Evolutionary conservation across 2,329 filamentous ascomycete species (phyloP).

Genomic region (Diaporthe batatas): DNA sequence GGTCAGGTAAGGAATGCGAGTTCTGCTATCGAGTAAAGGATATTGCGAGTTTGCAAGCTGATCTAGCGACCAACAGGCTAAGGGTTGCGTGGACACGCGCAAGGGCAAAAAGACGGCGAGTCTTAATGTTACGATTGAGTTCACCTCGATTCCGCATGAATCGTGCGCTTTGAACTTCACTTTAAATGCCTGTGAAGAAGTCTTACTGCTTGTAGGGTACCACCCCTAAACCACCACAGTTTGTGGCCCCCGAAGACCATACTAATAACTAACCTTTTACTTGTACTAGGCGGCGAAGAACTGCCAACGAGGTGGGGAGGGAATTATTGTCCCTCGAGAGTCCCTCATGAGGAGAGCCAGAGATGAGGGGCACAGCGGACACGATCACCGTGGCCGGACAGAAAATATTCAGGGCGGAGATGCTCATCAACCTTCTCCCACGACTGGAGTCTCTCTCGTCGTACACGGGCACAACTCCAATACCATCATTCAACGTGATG

Average conservation of each 20-base stretch:
- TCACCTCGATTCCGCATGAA: neutral
- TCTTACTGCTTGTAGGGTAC: neutral
- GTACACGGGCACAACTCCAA: neutral
- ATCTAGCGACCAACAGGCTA: neutral
- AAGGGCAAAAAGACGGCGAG: neutral
- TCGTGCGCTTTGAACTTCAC: neutral
- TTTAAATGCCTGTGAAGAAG: neutral
- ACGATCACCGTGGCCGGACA: neutral
- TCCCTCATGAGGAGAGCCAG: neutral
- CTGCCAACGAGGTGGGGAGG: neutral
- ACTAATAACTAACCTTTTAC: neutral
- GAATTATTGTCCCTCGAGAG: neutral
- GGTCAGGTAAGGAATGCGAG: neutral
- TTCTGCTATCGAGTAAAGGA: neutral
- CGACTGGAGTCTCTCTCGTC: neutral
- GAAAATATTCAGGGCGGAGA: neutral
- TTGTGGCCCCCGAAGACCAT: neutral
- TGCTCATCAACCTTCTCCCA: neutral
- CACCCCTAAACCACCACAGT: neutral
- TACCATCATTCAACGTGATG: neutral
- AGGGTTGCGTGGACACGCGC: neutral
- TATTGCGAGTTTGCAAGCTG: neutral
- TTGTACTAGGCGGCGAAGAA: neutral
- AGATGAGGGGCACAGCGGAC: neutral
- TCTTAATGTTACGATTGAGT: neutral